phyloP scores from a whole-genome alignment of 2,329 filamentous ascomycete species.

The Tolypocladium nubicola region DNA sequence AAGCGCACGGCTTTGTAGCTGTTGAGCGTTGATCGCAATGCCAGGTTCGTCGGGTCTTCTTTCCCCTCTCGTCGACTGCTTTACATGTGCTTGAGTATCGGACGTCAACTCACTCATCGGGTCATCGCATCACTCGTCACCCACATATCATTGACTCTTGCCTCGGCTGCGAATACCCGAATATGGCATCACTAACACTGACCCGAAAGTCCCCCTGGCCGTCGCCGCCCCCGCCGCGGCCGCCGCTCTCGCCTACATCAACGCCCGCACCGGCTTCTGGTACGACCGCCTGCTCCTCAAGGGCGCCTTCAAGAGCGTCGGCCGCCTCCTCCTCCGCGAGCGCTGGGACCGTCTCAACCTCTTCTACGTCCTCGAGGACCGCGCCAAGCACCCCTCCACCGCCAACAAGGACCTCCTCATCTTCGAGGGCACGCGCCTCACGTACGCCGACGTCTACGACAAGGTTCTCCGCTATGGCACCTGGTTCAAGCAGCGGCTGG shows the following conservation, averaged over 20 bases:
- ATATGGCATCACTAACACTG: neutral
- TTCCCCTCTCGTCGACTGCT: neutral
- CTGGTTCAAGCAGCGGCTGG: conserved; percentile 58
- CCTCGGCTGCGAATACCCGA: neutral
- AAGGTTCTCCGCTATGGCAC: conserved; percentile 59
- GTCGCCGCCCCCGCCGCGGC: conserved; percentile 50
- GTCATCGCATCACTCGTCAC: neutral
- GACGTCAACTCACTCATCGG: neutral
- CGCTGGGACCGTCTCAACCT: conserved; percentile 52
- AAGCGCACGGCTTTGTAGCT: neutral
- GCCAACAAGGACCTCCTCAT: conserved; percentile 51
- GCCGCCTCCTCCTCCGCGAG: conserved; percentile 35
- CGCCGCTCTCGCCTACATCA: conserved; percentile 65
- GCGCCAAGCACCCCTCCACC: conserved; percentile 41
- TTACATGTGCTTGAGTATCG: neutral
- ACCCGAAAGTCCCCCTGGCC: conserved; percentile 30
- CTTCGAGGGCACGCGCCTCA: conserved; percentile 59
- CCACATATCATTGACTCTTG: neutral
- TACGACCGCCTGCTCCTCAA: conserved; percentile 56
- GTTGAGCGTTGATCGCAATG: neutral
- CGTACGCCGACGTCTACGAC: conserved; percentile 68
- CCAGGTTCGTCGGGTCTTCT: neutral
- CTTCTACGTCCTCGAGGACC: conserved; percentile 66
- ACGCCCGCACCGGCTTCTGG: conserved; percentile 56
- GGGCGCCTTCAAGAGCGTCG: conserved; percentile 34